Evolutionary conservation across 768 basidiomycete species (phyloP).

Genomic region (Agaricus bisporus): DNA sequence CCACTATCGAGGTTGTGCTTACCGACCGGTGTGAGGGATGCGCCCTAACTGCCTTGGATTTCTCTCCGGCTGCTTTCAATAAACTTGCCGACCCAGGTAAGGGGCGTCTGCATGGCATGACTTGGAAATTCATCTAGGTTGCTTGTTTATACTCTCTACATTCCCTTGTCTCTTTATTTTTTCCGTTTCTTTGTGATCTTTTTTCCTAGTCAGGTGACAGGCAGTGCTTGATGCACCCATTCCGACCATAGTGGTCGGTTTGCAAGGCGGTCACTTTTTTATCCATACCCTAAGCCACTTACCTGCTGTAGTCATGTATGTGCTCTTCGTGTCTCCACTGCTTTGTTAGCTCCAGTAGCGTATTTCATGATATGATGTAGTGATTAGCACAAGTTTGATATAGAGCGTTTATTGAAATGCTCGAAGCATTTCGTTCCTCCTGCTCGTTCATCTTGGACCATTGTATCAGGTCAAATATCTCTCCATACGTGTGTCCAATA

Average conservation of each 20-base stretch:
- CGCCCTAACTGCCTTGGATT: slow-evolving; percentile 45
- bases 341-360: slow-evolving; percentile 11
- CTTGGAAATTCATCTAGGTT: slow-evolving; percentile 43
- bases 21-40: slow-evolving; percentile 65
- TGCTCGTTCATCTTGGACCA: too few relatives aligned
- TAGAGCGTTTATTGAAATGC: not conserved
- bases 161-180: slow-evolving; percentile 7
- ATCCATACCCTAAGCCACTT: slow-evolving; percentile 9
- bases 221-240: slow-evolving; percentile 22
- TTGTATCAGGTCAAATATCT: too few relatives aligned
- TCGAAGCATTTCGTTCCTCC: not conserved
- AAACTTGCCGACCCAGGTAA: slow-evolving; percentile 32
- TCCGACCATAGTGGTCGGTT: not conserved
- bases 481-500: slow-evolving; percentile 32
- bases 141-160: slow-evolving; percentile 5
- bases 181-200: slow-evolving; percentile 6
- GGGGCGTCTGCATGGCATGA: slow-evolving; percentile 47
- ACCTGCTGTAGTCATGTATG: slow-evolving; percentile 32
- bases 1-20: slow-evolving; percentile 39
- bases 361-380: slow-evolving; percentile 10
- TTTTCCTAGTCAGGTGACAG: slow-evolving; percentile 15
- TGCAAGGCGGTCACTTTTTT: slow-evolving; percentile 9
- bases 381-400: not conserved
- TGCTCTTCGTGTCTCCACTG: slow-evolving; percentile 14
- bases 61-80: slow-evolving; percentile 54